These are phyloP conservation scores for Mucor racemosus DNA, from an alignment of 371 early-diverging fungal genomes.

Conservation along the genomic window DNA sequence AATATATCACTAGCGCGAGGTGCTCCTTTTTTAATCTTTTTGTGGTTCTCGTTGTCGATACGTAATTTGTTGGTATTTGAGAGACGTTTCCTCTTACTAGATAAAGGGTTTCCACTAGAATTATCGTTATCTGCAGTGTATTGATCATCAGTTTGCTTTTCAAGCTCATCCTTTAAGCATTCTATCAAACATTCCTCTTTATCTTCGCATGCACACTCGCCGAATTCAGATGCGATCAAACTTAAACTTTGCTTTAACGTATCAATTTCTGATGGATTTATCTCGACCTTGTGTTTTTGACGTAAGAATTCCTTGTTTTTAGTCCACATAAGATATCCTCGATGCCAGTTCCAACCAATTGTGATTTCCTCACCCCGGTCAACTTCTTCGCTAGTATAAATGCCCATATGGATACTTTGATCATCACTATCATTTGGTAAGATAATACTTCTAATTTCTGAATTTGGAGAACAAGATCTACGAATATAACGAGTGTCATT, in stretches of 20 bases:
- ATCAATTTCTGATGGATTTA: conserved; percentile 7
- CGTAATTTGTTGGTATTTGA: background rate
- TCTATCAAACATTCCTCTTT: conserved; percentile 45
- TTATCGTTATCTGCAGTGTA: background rate
- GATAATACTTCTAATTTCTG: conserved; percentile 69
- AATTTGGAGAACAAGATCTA: conserved; percentile 76
- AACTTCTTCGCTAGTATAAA: conserved; percentile 74
- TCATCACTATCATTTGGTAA: conserved; percentile 52
- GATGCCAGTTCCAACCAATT: conserved; percentile 75
- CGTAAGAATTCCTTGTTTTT: conserved; percentile 41
- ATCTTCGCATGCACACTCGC: conserved; percentile 55
- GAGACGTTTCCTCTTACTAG: background rate
- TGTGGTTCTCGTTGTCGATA: background rate
- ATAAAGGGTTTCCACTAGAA: background rate
- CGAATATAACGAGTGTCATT: conserved; percentile 75
- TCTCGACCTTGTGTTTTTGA: conserved; percentile 34
- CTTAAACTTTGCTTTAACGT: conserved; percentile 44
- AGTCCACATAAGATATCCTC: conserved; percentile 51
- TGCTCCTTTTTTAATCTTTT: background rate
- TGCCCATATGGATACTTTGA: conserved; percentile 65
- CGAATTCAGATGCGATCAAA: conserved; percentile 33
- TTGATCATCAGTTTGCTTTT: background rate
- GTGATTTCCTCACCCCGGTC: conserved; percentile 76
- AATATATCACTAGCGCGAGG: conserved; percentile 7
- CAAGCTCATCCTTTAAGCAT: conserved; percentile 30